Conservation (phyloP, 2,329 filamentous ascomycete species). For the Fusarium paranaense region DNA sequence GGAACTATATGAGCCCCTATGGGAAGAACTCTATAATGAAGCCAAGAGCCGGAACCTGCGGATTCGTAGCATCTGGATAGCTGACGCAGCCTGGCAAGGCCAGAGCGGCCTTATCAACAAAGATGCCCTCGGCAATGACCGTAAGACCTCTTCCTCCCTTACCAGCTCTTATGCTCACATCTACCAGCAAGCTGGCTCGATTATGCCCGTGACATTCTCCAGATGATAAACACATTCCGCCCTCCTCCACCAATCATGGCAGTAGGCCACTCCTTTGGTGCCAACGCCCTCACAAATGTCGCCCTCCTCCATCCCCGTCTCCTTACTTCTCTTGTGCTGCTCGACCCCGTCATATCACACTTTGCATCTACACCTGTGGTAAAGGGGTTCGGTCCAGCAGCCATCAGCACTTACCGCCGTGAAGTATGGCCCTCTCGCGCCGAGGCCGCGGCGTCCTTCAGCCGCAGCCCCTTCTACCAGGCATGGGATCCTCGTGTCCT, state of each 20-base stretch:
- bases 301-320: slow-evolving; percentile 84
- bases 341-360: slow-evolving; percentile 84
- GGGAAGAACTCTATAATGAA: slow-evolving; percentile 79
- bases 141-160: slow-evolving; percentile 59
- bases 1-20: slow-evolving; percentile 94
- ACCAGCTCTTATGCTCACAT: neutral
- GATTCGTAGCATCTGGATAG: slow-evolving; percentile 89
- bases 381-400: slow-evolving; percentile 56
- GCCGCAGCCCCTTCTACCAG: slow-evolving; percentile 76
- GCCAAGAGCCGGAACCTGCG: slow-evolving; percentile 70
- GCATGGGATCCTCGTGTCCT: slow-evolving; percentile 86
- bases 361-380: slow-evolving; percentile 54
- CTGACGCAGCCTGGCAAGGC: slow-evolving; percentile 89
- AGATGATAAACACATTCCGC: slow-evolving; percentile 87
- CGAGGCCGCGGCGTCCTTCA: slow-evolving; percentile 75
- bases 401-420: slow-evolving; percentile 76
- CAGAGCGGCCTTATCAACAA: slow-evolving; percentile 84
- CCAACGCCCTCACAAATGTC: slow-evolving; percentile 76
- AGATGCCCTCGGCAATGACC: slow-evolving; percentile 82
- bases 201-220: slow-evolving; percentile 83
- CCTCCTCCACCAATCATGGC: slow-evolving; percentile 84
- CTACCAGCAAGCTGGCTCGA: slow-evolving; percentile 77
- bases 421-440: slow-evolving; percentile 84
- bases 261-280: slow-evolving; percentile 91
- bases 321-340: slow-evolving; percentile 77